Base-by-base conservation (phyloP, 2,329 filamentous ascomycete genomes). In the Penicillium sp. region DNA sequence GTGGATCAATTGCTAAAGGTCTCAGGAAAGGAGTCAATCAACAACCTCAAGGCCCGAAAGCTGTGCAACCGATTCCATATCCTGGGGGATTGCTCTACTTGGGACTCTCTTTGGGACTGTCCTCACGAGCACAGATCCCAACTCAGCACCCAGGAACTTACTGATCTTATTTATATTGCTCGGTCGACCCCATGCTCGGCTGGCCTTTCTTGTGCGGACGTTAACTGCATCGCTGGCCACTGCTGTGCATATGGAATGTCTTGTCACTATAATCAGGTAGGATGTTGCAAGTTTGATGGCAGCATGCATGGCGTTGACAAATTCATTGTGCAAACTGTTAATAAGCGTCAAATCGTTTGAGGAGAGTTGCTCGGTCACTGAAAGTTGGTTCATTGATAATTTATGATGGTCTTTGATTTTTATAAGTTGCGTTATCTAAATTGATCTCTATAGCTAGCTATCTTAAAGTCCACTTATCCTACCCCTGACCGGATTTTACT, bases 41-140 rank as follows among this genome's bases (percentile, higher is more conserved):
- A 64, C 5, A 54, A 35, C 4, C 56, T 78, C 41, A 77, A 73
- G 53, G 45, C 53, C 21, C 64, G 59, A 7, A 78, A 73, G 44
- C 64, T 76, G 19, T 78, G 76, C 67, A 78, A 78, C 55, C 66
- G 55, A 9, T 76, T 68, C 45, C 73, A 77, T 53, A 67, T 79
- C 3, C 54, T 74, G 15, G 71, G 70, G 0, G 53, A 31, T 2
- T 73, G 71, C 50, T 23, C 58, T 4, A 69, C 63, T 44, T 60
- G 54, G 11, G 29, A 1, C 15, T 7, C 31, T 7, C 11, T 9
- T 3, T 9, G 31, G 8, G 30, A 53, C 1, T 79, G 77, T 47
- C 56, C 46, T 2, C 68, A 77, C 45, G 59, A 65, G 2, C 76
- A 79, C 57, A 66, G 64, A 1, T 63, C 57, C 5, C 0, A 6